A percentile compares a stretch with the other conserved stretches of the same genome.
These are phyloP conservation scores for Diaporthe sp. DNA, from an alignment of 2,329 filamentous ascomycete genomes.

Conservation along the genomic window DNA sequence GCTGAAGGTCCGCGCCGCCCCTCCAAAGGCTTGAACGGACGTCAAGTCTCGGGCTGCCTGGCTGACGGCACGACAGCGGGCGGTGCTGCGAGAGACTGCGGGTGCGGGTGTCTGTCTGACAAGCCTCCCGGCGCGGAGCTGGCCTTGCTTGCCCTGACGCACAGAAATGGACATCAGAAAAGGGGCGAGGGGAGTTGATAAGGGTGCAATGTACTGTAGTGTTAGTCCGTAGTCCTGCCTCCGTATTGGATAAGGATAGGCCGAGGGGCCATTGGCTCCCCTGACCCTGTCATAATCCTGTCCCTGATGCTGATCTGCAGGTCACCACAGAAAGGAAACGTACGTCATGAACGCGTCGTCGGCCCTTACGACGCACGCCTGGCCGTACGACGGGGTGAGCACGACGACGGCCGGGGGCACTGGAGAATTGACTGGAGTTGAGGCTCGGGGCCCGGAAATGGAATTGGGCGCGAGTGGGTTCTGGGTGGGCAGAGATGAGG, in stretches of 20 bases:
- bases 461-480: constrained; percentile 20
- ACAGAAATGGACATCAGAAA: background rate
- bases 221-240: no score
- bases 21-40: constrained; percentile 13
- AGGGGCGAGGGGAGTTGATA: background rate
- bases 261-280: background rate
- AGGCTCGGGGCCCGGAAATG: constrained; percentile 7
- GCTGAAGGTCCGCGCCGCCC: background rate
- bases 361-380: background rate
- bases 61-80: background rate
- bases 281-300: background rate
- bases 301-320: constrained; percentile 13
- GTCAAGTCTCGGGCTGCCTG: background rate
- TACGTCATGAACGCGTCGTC: constrained; percentile 26
- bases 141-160: background rate
- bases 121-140: background rate
- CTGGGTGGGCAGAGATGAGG: constrained; percentile 21
- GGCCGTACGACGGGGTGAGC: background rate
- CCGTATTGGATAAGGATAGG: background rate
- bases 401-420: background rate
- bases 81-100: no score
- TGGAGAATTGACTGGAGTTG: background rate
- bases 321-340: constrained; percentile 20
- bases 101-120: no score
- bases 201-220: no score